Evolutionary conservation across 495 filamentous ascomycete genomes (phyloP).

Genomic region (Astrothelium subdiscretum): DNA sequence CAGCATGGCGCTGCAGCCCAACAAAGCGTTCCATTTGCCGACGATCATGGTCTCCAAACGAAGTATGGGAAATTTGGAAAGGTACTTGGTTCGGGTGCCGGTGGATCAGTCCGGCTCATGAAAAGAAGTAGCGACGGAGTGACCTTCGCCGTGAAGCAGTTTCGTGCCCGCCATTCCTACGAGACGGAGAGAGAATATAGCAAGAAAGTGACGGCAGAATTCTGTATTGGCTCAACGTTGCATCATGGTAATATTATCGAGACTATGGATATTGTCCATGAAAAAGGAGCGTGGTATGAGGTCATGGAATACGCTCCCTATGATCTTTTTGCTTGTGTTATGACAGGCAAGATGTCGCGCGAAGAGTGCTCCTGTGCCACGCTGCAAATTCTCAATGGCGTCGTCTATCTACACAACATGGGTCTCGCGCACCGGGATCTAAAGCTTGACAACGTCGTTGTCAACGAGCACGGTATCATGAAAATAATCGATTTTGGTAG

Average conservation of each 20-base stretch:
- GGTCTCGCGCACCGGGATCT: slow-evolving; percentile 91
- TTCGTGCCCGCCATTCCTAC: slow-evolving; percentile 83
- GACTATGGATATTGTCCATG: slow-evolving; percentile 91
- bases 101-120: slow-evolving; percentile 89
- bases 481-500: slow-evolving; percentile 99
- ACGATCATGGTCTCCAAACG: slow-evolving; percentile 79
- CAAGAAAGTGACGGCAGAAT: slow-evolving; percentile 99
- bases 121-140: slow-evolving; percentile 80
- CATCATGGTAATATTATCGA: slow-evolving; percentile 99
- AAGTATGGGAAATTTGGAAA: slow-evolving; percentile 95
- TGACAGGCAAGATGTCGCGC: slow-evolving; percentile 96
- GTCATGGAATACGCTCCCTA: slow-evolving; percentile 99
- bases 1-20: slow-evolving; percentile 34
- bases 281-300: slow-evolving; percentile 93
- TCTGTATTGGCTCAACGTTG: slow-evolving; percentile 92
- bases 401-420: slow-evolving; percentile 97
- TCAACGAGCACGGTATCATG: slow-evolving; percentile 96
- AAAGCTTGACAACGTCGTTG: slow-evolving; percentile 96
- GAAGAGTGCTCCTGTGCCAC: slow-evolving; percentile 86
- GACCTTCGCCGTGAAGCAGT: slow-evolving; percentile 97
- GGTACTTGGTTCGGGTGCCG: slow-evolving; percentile 86
- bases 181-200: slow-evolving; percentile 90
- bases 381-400: slow-evolving; percentile 86
- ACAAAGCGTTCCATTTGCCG: slow-evolving; percentile 74
- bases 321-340: slow-evolving; percentile 95